Evolutionary conservation across 2,329 filamentous ascomycete species (phyloP).

Genomic region (Hymenoscyphus repandus): DNA sequence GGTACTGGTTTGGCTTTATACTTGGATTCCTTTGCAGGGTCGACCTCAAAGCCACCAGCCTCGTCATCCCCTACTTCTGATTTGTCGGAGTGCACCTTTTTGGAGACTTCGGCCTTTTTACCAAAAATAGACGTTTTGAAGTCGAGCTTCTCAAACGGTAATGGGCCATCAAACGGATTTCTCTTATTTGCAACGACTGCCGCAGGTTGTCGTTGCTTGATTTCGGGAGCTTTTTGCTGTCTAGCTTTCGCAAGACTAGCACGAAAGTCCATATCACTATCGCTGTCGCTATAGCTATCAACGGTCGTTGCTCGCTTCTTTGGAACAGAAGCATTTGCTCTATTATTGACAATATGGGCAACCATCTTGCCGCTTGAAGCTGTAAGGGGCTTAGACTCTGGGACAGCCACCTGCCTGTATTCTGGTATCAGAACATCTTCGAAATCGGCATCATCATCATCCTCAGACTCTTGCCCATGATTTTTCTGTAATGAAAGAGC

Average conservation of each 20-base stretch:
- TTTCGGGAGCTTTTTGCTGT: constrained; percentile 46
- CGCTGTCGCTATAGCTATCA: constrained; percentile 60
- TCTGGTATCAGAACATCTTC: constrained; percentile 48
- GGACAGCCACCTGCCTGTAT: constrained; percentile 52
- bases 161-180: constrained; percentile 68
- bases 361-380: constrained; percentile 55
- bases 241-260: constrained; percentile 69
- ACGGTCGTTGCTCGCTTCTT: constrained; percentile 32
- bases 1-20: constrained; percentile 51
- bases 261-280: constrained; percentile 77
- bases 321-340: constrained; percentile 57
- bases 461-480: constrained; percentile 36
- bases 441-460: constrained; percentile 37
- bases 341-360: constrained; percentile 68
- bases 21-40: constrained; percentile 26
- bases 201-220: constrained; percentile 32
- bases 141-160: constrained; percentile 86
- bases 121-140: constrained; percentile 58
- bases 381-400: constrained; percentile 45
- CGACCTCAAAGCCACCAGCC: constrained; percentile 35
- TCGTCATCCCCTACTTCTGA: constrained; percentile 29
- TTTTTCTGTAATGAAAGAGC: constrained; percentile 75
- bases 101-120: constrained; percentile 31
- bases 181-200: constrained; percentile 47
- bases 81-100: not conserved